Evolutionary conservation across 1,139 yeast species (phyloP).

Genomic region (Candida tropicalis): DNA sequence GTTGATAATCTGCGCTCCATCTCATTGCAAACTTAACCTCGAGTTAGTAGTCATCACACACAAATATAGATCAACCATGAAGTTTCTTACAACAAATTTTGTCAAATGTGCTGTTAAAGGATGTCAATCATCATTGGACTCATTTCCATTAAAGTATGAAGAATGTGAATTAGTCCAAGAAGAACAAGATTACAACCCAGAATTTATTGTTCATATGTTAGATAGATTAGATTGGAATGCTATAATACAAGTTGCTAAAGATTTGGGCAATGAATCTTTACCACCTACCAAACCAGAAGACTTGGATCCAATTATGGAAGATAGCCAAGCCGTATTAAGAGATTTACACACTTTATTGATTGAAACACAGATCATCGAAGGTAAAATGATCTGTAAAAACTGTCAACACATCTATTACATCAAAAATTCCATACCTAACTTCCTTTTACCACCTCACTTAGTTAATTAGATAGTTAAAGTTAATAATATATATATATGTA

Average conservation of each 20-base stretch:
- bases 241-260: conserved; percentile 70
- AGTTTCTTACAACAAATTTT: conserved; percentile 90
- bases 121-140: conserved; percentile 72
- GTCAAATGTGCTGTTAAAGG: conserved; percentile 89
- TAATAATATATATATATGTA: too few relatives aligned
- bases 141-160: conserved; percentile 78
- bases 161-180: conserved; percentile 76
- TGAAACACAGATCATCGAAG: conserved; percentile 85
- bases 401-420: conserved; percentile 88
- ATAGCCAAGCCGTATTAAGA: conserved; percentile 60
- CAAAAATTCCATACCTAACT: conserved; percentile 92
- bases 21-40: conserved; percentile 2
- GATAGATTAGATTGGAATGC: conserved; percentile 92
- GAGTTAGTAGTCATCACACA: too few relatives aligned
- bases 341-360: conserved; percentile 79
- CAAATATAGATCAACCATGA: conserved; percentile 50
- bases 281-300: conserved; percentile 70
- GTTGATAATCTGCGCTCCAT: conserved; percentile 1
- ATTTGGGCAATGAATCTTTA: conserved; percentile 67
- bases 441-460: conserved; percentile 90
- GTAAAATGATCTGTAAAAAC: conserved; percentile 83
- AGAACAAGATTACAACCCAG: conserved; percentile 83
- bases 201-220: conserved; percentile 73
- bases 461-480: conserved; percentile 11
- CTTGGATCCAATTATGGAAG: conserved; percentile 56